Percentiles rank a stretch among this genome's conserved stretches.
These are phyloP conservation scores for Exophiala spinifera DNA, from an alignment of 2,329 filamentous ascomycete genomes.

Conservation along the genomic window DNA sequence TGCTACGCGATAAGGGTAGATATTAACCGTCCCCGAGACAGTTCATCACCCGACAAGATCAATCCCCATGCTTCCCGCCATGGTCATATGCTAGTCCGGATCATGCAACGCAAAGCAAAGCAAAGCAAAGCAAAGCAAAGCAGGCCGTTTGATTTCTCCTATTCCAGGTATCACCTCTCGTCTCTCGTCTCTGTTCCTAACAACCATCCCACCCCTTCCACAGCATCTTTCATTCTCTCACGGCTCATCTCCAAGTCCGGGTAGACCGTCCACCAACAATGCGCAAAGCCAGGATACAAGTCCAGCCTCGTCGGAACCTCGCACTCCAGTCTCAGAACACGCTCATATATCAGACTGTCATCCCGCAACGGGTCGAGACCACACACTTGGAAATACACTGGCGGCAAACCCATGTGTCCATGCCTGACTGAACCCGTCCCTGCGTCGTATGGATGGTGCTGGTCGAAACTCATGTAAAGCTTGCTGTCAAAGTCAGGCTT, in stretches of 20 bases:
- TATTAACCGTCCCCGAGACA: no score
- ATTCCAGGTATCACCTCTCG: background rate
- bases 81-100: no score
- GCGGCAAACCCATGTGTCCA: conserved; percentile 14
- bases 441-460: conserved; percentile 25
- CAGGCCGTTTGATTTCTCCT: no score
- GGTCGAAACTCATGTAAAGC: conserved; percentile 35
- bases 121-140: no score
- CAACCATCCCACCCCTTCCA: conserved; percentile 22
- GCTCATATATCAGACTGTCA: conserved; percentile 53
- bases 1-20: no score
- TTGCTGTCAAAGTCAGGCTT: conserved; percentile 33
- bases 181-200: background rate
- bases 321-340: conserved; percentile 44
- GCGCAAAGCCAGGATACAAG: conserved; percentile 43
- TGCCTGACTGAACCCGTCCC: conserved; percentile 25
- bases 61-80: no score
- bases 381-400: conserved; percentile 50
- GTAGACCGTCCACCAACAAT: conserved; percentile 31
- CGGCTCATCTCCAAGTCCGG: conserved; percentile 21
- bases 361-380: conserved; percentile 53
- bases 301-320: conserved; percentile 46
- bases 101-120: no score
- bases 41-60: no score
- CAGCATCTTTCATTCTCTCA: conserved; percentile 14